Conservation (phyloP, 768 basidiomycete genomes). For the Amanita rimosa region DNA sequence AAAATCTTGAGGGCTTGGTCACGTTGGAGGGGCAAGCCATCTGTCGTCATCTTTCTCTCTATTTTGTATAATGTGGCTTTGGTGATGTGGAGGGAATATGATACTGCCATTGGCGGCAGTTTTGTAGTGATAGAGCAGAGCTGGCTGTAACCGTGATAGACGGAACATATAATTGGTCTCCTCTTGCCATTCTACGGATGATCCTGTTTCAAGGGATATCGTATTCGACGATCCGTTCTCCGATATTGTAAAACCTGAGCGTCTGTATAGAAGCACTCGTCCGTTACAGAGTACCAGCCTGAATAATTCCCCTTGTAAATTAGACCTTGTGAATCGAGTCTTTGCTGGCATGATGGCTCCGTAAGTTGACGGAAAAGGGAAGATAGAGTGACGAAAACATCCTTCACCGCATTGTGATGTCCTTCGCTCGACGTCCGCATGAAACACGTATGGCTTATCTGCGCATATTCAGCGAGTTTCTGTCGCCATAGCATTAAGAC, state of each 20-base stretch:
- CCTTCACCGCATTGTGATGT: constrained; percentile 58
- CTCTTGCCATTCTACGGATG: constrained; percentile 67
- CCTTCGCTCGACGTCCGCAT: constrained; percentile 61
- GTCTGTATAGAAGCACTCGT: constrained; percentile 80
- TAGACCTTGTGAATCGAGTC: constrained; percentile 46
- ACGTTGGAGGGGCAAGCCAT: constrained; percentile 80
- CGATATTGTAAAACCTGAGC: constrained; percentile 34
- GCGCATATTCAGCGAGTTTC: constrained; percentile 53
- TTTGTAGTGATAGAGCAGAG: constrained; percentile 39
- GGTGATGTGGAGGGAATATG: constrained; percentile 51
- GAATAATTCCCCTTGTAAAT: constrained; percentile 80
- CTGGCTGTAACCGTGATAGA: constrained; percentile 52
- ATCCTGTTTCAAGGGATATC: constrained; percentile 64
- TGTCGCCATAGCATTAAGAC: constrained; percentile 16
- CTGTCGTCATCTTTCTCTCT: constrained; percentile 81
- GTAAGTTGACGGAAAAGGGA: not conserved
- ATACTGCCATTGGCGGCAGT: constrained; percentile 13
- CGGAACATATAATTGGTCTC: constrained; percentile 90
- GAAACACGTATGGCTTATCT: constrained; percentile 62
- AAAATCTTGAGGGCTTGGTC: constrained; percentile 96
- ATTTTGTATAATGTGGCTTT: constrained; percentile 57
- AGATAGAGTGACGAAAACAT: constrained; percentile 38
- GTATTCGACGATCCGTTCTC: constrained; percentile 11
- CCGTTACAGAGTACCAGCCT: constrained; percentile 89
- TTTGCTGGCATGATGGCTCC: constrained; percentile 23